These are phyloP conservation scores for Hypoxylon sp. DNA, from an alignment of 2,329 filamentous ascomycete species.

Conservation along the genomic window DNA sequence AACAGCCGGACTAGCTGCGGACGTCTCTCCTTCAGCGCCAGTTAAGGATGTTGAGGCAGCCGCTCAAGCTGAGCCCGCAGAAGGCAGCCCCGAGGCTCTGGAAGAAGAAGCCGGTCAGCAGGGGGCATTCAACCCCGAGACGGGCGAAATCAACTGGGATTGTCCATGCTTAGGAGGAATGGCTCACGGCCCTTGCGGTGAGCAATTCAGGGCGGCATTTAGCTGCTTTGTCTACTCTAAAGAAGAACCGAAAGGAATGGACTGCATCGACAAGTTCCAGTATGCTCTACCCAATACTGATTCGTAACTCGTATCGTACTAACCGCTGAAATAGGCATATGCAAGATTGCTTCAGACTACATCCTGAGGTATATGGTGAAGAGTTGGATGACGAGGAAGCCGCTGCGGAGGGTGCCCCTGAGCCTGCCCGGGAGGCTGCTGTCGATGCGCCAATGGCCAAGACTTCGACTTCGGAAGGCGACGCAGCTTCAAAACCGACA, in stretches of 20 bases:
- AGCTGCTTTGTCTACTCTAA: slow-evolving; percentile 98
- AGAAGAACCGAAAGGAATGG: slow-evolving; percentile 96
- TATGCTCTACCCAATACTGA: slow-evolving; percentile 53
- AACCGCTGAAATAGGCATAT: slow-evolving; percentile 71
- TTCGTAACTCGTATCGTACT: slow-evolving; percentile 36
- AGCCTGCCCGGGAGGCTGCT: slow-evolving; percentile 11
- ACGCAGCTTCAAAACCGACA: slow-evolving; percentile 1
- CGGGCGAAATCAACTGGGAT: slow-evolving; percentile 99
- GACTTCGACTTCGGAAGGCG: slow-evolving; percentile 7
- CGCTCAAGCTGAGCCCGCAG: slow-evolving; percentile 17
- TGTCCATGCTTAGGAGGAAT: slow-evolving; percentile 97
- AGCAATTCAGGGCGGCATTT: slow-evolving; percentile 94
- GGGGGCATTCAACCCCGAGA: slow-evolving; percentile 97
- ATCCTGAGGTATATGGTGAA: slow-evolving; percentile 91
- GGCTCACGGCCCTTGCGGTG: slow-evolving; percentile 94
- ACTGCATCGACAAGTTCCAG: slow-evolving; percentile 98
- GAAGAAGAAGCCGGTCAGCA: slow-evolving; percentile 86
- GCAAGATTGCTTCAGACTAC: slow-evolving; percentile 94
- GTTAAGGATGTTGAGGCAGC: slow-evolving; percentile 38
- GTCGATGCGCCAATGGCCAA: slow-evolving; percentile 8
- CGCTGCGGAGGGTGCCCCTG: slow-evolving; percentile 38
- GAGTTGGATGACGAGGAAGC: slow-evolving; percentile 84
- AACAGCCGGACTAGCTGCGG: slow-evolving; percentile 34
- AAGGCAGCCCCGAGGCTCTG: slow-evolving; percentile 59
- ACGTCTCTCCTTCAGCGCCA: slow-evolving; percentile 41